Base-by-base conservation (phyloP, 371 early-diverging fungal genomes). In the Parasitella parasitica region DNA sequence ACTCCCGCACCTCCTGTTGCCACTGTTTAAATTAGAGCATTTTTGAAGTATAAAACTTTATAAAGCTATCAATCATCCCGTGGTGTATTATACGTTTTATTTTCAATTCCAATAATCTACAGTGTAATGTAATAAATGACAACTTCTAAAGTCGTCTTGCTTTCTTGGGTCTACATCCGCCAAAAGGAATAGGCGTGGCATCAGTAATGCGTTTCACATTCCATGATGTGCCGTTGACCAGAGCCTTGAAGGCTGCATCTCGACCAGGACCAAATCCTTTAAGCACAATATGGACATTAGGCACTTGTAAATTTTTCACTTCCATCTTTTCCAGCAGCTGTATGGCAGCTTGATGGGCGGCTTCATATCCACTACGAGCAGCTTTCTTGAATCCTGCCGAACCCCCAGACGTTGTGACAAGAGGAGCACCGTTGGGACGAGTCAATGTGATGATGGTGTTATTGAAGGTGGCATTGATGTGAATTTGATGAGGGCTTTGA, bases 101-200 rank as follows among this genome's bases (percentile, higher is more conserved):
- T 59, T 30, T 32, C 11, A 11, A 11, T 32, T 32, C 32, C 6
- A 32, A 37, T 50, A 59, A 35, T 32, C 30, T 50, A 50, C 51
- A 50, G 30, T 26, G 12, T 32, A 51, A 30, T 30, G 11, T 32
- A 11, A 32, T 32, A 32, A 32, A 32, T n/a, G n/a, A 38, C 13
- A 22, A 50, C 22, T 38, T 59, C 32, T 64, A 97, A 72, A 97
- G 77, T 72, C 95, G 89, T 72, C 97, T 82, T 57, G 87, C 85
- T 80, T 94, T 95, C 73, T 85, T 89, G 38, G 97, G 95, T 64
- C 97, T 83, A 82, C 95, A 94, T n/a, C 97, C 97, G 64, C 91
- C 95, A 77, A 92, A 93, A 55, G 94, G 89, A 43, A 94, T 80
- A n/a, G 95, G 94, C 13, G 97, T 97, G 30, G 88, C 86, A 77